Percentiles rank a stretch among this genome's conserved stretches.
Evolutionary conservation across 495 filamentous ascomycete genomes (phyloP).

Genomic region (Xylaria castorea): DNA sequence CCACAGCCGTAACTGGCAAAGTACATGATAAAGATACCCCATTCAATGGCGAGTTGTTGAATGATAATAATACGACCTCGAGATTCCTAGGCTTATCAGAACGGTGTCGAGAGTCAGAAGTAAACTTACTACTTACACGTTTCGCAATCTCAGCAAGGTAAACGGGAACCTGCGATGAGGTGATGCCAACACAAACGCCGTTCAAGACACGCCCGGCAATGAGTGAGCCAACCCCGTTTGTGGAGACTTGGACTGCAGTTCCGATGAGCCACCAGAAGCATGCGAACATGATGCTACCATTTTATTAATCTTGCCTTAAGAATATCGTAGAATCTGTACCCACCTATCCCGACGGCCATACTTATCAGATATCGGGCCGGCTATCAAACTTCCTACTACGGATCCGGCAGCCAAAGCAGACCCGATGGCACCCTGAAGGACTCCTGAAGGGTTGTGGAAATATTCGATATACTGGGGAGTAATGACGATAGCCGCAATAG

Average conservation of each 20-base stretch:
- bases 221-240: constrained; percentile 65
- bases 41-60: constrained; percentile 79
- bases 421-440: constrained; percentile 69
- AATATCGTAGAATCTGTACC: background rate
- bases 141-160: constrained; percentile 78
- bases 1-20: constrained; percentile 60
- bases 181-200: constrained; percentile 75
- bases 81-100: constrained; percentile 31
- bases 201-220: constrained; percentile 76
- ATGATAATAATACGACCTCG: constrained; percentile 72
- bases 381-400: constrained; percentile 66
- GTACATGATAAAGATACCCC: constrained; percentile 63
- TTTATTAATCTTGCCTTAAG: constrained; percentile 23
- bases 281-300: constrained; percentile 62
- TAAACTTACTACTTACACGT: constrained; percentile 59
- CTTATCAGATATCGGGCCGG: constrained; percentile 71
- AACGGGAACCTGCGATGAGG: constrained; percentile 81
- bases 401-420: constrained; percentile 73
- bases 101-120: background rate
- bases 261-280: constrained; percentile 76
- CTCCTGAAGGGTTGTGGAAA: constrained; percentile 68
- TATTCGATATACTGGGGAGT: constrained; percentile 71
- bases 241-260: constrained; percentile 69
- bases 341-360: constrained; percentile 64
- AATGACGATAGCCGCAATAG: constrained; percentile 76